Percentiles rank a stretch among this genome's conserved stretches.
These are phyloP conservation scores for Penicillium cosmopolitanum DNA, from an alignment of 495 filamentous ascomycete species.

Conservation along the genomic window DNA sequence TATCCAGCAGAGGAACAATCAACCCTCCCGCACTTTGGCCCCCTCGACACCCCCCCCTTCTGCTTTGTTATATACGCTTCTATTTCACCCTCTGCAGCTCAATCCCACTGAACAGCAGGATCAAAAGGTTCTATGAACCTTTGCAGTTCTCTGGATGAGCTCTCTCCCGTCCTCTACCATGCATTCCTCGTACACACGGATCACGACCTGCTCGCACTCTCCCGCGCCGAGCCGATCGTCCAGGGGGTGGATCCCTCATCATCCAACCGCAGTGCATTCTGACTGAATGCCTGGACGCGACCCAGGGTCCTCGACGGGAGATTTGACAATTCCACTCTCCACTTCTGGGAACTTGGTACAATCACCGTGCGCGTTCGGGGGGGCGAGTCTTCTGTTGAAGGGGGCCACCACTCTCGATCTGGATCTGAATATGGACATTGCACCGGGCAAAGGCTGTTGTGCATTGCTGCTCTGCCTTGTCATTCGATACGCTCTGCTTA, in stretches of 20 bases:
- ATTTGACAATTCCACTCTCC: constrained; percentile 3
- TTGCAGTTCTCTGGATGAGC: no score
- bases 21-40: no score
- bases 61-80: not conserved
- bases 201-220: constrained; percentile 2
- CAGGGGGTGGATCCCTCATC: not conserved
- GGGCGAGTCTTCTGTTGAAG: not conserved
- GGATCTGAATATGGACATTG: constrained; percentile 1
- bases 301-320: constrained; percentile 5
- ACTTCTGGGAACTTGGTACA: not conserved
- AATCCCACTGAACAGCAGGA: no score
- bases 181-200: not conserved
- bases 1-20: no score
- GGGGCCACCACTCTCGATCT: not conserved
- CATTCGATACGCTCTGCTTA: not conserved
- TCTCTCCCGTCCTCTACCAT: no score
- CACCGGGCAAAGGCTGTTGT: not conserved
- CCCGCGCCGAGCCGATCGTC: constrained; percentile 6
- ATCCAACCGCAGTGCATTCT: constrained; percentile 8
- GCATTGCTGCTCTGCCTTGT: not conserved
- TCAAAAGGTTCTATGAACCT: no score
- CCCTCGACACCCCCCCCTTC: no score
- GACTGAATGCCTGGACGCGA: constrained; percentile 4
- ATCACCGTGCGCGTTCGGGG: not conserved
- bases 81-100: not conserved